phyloP scores from a whole-genome alignment of 331 rosid genomes.

The Arachis monticola region DNA sequence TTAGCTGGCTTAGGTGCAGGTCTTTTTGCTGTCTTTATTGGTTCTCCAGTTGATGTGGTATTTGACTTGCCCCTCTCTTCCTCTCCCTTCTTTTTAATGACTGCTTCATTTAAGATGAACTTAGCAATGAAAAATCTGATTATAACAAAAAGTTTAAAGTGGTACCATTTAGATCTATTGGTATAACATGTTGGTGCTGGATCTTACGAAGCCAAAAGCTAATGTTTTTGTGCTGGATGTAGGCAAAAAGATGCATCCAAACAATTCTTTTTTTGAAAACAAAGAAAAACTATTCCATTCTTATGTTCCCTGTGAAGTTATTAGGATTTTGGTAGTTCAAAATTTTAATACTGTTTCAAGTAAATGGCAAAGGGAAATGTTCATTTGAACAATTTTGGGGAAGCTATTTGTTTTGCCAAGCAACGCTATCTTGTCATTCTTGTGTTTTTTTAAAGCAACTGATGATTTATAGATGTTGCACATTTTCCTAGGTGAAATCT shows the following conservation, averaged over 20 bases:
- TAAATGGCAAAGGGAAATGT: constrained; percentile 37
- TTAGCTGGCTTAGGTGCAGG: constrained; percentile 98
- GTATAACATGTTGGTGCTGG: no score
- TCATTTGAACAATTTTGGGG: constrained; percentile 41
- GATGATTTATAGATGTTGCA: constrained; percentile 44
- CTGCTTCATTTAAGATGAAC: constrained; percentile 7
- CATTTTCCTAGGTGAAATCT: constrained; percentile 78
- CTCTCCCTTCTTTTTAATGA: neutral
- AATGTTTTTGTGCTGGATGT: no score
- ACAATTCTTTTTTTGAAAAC: no score
- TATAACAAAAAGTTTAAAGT: constrained; percentile 16
- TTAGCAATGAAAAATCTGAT: constrained; percentile 17
- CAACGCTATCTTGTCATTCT: constrained; percentile 27
- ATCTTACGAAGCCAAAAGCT: no score
- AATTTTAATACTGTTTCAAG: constrained; percentile 32
- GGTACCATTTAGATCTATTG: no score
- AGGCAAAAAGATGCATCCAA: no score
- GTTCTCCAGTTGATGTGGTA: constrained; percentile 99
- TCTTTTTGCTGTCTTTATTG: constrained; percentile 88
- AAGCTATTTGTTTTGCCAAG: constrained; percentile 28
- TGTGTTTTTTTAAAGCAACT: constrained; percentile 32
- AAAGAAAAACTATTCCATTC: constrained; percentile 1
- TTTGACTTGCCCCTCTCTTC: constrained; percentile 20
- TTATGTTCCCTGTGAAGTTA: constrained; percentile 21
- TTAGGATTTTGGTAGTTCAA: constrained; percentile 20